Base-by-base conservation (phyloP, 2,329 filamentous ascomycete genomes). In the Periconia sp. region DNA sequence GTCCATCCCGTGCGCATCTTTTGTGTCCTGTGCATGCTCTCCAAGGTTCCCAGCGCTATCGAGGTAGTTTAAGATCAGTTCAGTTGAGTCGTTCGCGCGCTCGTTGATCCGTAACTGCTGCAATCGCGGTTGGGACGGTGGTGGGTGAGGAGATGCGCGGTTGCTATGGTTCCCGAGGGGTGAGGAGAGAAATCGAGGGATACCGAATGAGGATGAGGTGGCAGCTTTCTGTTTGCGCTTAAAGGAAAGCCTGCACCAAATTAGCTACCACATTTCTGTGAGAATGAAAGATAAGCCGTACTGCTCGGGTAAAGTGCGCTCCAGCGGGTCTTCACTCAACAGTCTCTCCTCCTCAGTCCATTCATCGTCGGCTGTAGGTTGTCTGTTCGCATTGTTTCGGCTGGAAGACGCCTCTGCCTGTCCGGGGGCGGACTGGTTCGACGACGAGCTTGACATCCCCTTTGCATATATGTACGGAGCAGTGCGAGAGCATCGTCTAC, bases 181-280 rank as follows among this genome's bases (percentile, higher is more conserved):
- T 4, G 71, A 70, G 38, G 72, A 65, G 49, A 79, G 65, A 60
- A 78, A 75, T 42, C 72, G 60, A 35, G 70, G 69, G 43, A 78
- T 62, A 34, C 69, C 65, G 52, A 77, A 69, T 19, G 70, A 66
- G 3, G 67, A 47, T 4, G 63, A 51, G 13, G 56, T 42, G 10
- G 72, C 39, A 73, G 62, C 54, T 48, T 78, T 86, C 55, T 82
- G 79, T 52, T 82, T 86, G 61, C 87, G 84, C 74, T 89, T 89
- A 73, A 89, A 90, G 23, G 86, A 87, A 39, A 88, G 71, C 19
- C 73, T 76, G n/a, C 4, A 6, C 11, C 7, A 25, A 5, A 28
- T 54, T 21, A 48, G 44, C 34, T 5, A 2, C 17, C 40, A 19
- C 18, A 25, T 3, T 6, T n/a, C 21, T n/a, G n/a, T 4, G 3